Percentiles rank a stretch among this genome's conserved stretches.
Conservation (phyloP, 108 stramenopile genomes). For the Nannochloropsis gaditana region DNA sequence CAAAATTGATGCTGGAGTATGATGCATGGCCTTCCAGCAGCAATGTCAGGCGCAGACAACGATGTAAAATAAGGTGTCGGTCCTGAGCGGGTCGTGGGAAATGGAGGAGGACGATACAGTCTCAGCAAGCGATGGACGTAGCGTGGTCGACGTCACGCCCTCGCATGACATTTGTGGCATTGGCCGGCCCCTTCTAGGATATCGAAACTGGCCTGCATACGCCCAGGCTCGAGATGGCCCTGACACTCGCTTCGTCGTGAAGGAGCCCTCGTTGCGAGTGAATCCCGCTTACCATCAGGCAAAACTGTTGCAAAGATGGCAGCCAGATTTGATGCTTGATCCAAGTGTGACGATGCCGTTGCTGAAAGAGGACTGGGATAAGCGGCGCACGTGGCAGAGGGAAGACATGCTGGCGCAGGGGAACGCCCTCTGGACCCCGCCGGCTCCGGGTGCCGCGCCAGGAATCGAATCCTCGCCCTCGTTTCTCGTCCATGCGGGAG, state of each 20-base stretch:
- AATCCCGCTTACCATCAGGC: not conserved
- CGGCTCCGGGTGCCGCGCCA: not conserved
- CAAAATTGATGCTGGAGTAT: too few species aligned
- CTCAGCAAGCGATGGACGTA: too few species aligned
- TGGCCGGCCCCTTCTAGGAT: not conserved
- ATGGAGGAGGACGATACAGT: too few species aligned
- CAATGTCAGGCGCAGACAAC: too few species aligned
- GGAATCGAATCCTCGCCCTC: not conserved
- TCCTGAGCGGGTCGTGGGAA: too few species aligned
- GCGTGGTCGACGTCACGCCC: too few species aligned
- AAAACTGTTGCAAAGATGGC: not conserved
- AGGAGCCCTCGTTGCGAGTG: not conserved
- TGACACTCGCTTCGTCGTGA: not conserved
- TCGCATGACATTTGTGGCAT: not conserved
- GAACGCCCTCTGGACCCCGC: not conserved
- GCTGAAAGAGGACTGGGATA: not conserved
- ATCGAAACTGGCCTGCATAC: not conserved
- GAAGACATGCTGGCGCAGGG: not conserved
- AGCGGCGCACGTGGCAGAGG: not conserved
- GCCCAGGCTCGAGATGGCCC: not conserved
- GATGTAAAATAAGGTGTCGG: too few species aligned
- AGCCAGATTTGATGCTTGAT: slow-evolving; percentile 7
- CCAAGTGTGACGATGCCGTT: not conserved
- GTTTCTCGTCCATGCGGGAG: not conserved
- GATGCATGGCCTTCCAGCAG: too few species aligned